phyloP scores from a whole-genome alignment of 306 rosid genomes.

The Gillenia trifoliata region DNA sequence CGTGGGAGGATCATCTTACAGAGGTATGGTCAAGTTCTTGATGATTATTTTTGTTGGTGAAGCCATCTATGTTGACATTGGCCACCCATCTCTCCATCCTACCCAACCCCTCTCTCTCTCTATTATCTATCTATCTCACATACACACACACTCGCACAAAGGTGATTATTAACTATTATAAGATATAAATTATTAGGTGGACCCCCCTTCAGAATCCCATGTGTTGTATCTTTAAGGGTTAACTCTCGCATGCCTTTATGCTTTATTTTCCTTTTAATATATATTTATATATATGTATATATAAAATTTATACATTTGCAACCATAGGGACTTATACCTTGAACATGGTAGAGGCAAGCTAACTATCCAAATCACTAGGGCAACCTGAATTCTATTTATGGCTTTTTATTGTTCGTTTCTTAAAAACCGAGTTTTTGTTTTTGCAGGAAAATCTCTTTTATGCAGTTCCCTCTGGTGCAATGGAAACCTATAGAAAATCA shows the following conservation, averaged over 20 bases:
- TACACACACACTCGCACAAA: not conserved
- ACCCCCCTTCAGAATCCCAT: not conserved
- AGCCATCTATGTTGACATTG: conserved; percentile 13
- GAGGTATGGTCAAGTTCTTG: conserved; percentile 61
- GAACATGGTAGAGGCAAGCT: not conserved
- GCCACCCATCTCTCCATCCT: not conserved
- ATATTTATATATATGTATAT: not conserved
- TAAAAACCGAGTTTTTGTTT: conserved; percentile 20
- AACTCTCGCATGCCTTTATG: not conserved
- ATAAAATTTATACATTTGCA: not conserved
- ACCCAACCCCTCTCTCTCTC: not conserved
- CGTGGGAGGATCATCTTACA: conserved; percentile 75
- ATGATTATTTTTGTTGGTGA: conserved; percentile 13
- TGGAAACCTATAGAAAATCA: conserved; percentile 78
- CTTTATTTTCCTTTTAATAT: conserved; percentile 5
- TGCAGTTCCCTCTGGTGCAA: conserved; percentile 65
- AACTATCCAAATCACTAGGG: not conserved
- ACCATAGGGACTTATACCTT: not conserved
- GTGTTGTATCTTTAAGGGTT: not conserved
- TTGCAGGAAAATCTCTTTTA: conserved; percentile 88
- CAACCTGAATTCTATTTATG: not conserved
- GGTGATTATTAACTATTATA: not conserved
- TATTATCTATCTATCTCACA: not conserved
- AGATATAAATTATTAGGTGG: not conserved
- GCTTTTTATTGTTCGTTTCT: conserved; percentile 7